A percentile compares a stretch with the other conserved stretches of the same genome.
These are phyloP conservation scores for Phoma sp. DNA, from an alignment of 2,329 filamentous ascomycete species.

Conservation along the genomic window DNA sequence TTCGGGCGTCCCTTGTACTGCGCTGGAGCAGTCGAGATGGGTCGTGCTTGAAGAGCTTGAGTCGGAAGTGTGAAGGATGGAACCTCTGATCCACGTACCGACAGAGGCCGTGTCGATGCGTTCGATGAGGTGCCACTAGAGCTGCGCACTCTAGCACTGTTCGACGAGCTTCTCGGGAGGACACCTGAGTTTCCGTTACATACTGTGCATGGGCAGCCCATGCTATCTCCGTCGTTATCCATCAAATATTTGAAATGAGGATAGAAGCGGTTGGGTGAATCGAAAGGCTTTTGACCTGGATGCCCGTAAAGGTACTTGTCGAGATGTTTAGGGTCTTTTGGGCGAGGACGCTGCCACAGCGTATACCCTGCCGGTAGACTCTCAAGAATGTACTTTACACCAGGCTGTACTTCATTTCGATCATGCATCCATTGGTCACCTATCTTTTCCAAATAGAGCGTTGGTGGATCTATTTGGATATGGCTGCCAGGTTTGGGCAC, in stretches of 20 bases:
- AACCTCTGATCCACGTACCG: not conserved
- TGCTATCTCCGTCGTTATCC: conserved; percentile 50
- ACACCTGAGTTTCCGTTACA: conserved; percentile 47
- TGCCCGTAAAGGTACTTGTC: conserved; percentile 67
- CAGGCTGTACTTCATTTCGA: conserved; percentile 43
- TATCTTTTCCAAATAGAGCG: conserved; percentile 56
- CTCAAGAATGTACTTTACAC: conserved; percentile 59
- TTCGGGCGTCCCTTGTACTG: conserved; percentile 31
- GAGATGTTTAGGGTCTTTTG: conserved; percentile 47
- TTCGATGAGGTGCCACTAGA: conserved; percentile 17
- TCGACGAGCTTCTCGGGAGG: conserved; percentile 21
- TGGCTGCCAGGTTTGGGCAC: conserved; percentile 30
- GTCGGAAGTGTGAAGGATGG: not conserved
- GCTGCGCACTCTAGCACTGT: conserved; percentile 2
- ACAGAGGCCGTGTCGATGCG: not conserved
- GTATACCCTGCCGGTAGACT: conserved; percentile 61
- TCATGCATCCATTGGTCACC: conserved; percentile 57
- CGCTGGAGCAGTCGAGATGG: not conserved
- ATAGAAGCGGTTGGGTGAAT: conserved; percentile 62
- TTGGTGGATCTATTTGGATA: conserved; percentile 48
- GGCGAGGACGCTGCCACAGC: conserved; percentile 58
- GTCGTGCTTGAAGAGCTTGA: not conserved
- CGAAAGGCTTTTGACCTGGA: conserved; percentile 57
- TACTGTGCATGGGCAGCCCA: conserved; percentile 58
- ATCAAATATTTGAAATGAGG: conserved; percentile 65